Evolutionary conservation across 768 basidiomycete species (phyloP).

Genomic region (Harrya chromipes): DNA sequence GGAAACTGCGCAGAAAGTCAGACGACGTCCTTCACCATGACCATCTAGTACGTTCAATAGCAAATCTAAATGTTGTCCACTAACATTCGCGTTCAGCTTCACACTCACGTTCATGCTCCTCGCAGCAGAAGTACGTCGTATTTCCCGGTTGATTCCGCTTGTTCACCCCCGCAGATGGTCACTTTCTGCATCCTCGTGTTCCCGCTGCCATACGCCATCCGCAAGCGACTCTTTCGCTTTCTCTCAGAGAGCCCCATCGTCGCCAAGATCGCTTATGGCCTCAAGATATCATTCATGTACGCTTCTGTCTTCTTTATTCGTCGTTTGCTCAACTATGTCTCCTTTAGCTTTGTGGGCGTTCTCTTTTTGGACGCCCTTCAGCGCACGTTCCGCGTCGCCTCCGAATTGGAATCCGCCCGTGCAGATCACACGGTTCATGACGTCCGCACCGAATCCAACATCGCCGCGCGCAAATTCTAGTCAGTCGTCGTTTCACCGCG

Average conservation of each 20-base stretch:
- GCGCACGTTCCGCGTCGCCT: conserved; percentile 81
- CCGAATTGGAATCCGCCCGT: conserved; percentile 70
- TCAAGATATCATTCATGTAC: conserved; percentile 94
- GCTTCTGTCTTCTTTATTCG: conserved; percentile 19
- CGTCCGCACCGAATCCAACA: conserved; percentile 78
- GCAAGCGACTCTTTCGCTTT: conserved; percentile 69
- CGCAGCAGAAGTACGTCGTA: conserved; percentile 57
- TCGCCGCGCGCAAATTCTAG: conserved; percentile 94
- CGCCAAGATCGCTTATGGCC: conserved; percentile 84
- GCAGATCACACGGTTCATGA: conserved; percentile 49
- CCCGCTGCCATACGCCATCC: conserved; percentile 76
- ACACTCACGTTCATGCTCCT: conserved; percentile 78
- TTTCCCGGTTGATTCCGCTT: background rate
- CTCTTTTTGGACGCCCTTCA: conserved; percentile 92
- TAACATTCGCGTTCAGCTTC: conserved; percentile 46
- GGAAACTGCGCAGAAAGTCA: conserved; percentile 1
- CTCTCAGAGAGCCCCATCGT: conserved; percentile 65
- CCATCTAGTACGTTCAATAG: conserved; percentile 38
- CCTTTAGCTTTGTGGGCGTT: conserved; percentile 71
- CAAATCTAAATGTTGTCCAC: no score
- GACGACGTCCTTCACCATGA: conserved; percentile 34
- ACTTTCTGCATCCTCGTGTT: conserved; percentile 84
- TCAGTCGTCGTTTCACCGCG: conserved; percentile 33
- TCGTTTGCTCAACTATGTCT: background rate
- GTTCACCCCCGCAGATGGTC: conserved; percentile 49